Evolutionary conservation across 257 asterid genomes (phyloP).

Genomic region (Prunella vulgaris): DNA sequence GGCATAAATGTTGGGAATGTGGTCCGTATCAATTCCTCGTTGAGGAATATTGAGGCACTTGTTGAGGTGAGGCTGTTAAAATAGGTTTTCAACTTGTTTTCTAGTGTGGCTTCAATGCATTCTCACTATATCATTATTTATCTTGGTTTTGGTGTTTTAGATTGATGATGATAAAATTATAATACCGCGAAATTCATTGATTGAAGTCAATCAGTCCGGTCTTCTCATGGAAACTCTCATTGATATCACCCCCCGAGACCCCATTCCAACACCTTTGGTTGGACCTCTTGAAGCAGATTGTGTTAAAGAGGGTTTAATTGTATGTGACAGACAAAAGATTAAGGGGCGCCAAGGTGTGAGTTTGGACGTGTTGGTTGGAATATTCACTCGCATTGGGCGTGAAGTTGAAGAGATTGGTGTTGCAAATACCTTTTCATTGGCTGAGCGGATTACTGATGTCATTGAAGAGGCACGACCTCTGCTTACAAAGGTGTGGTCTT

Average conservation of each 20-base stretch:
- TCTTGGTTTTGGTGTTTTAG: constrained; percentile 35
- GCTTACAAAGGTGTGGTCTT: constrained; percentile 70
- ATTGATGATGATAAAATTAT: constrained; percentile 85
- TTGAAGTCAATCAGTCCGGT: constrained; percentile 99
- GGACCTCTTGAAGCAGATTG: constrained; percentile 86
- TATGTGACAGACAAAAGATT: constrained; percentile 85
- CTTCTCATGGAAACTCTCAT: constrained; percentile 98
- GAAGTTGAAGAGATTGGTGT: constrained; percentile 87
- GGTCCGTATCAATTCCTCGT: constrained; percentile 79
- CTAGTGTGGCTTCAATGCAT: constrained; percentile 7
- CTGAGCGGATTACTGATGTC: constrained; percentile 67
- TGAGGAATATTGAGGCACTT: constrained; percentile 75
- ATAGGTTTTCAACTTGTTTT: constrained; percentile 13
- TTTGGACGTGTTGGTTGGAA: constrained; percentile 93
- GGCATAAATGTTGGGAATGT: constrained; percentile 92
- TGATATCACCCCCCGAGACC: constrained; percentile 86
- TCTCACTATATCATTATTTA: constrained; percentile 10
- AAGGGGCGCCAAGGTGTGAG: constrained; percentile 93
- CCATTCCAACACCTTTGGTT: constrained; percentile 69
- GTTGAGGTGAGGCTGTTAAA: constrained; percentile 65
- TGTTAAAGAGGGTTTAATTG: constrained; percentile 74
- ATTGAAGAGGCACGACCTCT: constrained; percentile 85
- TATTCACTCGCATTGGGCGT: constrained; percentile 94
- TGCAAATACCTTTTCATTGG: constrained; percentile 62
- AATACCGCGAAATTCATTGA: constrained; percentile 83